Evolutionary conservation across 2,329 filamentous ascomycete species (phyloP).

Genomic region (Rutstroemia sp.): DNA sequence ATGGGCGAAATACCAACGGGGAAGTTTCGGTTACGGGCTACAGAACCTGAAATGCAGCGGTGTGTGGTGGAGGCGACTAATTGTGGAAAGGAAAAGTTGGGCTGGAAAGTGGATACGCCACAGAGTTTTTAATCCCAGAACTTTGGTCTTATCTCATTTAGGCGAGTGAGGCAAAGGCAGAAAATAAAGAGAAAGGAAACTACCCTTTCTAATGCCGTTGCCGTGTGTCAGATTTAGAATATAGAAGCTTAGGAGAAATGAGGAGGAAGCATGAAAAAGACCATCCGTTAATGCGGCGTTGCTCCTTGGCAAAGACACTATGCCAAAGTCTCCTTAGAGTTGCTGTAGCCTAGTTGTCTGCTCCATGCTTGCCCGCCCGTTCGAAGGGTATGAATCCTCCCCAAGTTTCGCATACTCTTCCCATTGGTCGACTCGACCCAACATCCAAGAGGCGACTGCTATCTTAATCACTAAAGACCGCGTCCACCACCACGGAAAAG

Average conservation of each 20-base stretch:
- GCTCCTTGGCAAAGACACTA: slow-evolving; percentile 2
- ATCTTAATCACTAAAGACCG: background rate
- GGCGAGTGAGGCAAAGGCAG: slow-evolving; percentile 1
- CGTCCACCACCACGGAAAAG: background rate
- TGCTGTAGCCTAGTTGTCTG: slow-evolving; percentile 3
- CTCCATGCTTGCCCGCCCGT: too few species aligned
- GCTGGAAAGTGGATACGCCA: slow-evolving; percentile 5
- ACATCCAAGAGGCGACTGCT: background rate
- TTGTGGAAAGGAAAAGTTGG: slow-evolving; percentile 1
- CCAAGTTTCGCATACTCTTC: background rate
- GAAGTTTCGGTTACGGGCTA: background rate
- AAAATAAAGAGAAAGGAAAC: background rate
- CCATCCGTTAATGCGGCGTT: background rate
- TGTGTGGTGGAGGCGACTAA: slow-evolving; percentile 9
- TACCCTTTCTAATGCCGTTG: background rate
- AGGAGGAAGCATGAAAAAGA: background rate
- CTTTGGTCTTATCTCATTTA: background rate
- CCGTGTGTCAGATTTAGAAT: slow-evolving; percentile 9
- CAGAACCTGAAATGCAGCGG: slow-evolving; percentile 1
- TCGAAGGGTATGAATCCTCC: too few species aligned
- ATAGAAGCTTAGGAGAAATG: slow-evolving; percentile 5
- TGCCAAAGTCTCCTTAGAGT: background rate
- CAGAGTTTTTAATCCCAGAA: slow-evolving; percentile 1
- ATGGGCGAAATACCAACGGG: background rate
- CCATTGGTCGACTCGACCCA: slow-evolving; percentile 1